Percentiles rank a stretch among this genome's conserved stretches.
Conservation (phyloP, 1,284 basidiomycete species). For the Chondrostereum purpureum region DNA sequence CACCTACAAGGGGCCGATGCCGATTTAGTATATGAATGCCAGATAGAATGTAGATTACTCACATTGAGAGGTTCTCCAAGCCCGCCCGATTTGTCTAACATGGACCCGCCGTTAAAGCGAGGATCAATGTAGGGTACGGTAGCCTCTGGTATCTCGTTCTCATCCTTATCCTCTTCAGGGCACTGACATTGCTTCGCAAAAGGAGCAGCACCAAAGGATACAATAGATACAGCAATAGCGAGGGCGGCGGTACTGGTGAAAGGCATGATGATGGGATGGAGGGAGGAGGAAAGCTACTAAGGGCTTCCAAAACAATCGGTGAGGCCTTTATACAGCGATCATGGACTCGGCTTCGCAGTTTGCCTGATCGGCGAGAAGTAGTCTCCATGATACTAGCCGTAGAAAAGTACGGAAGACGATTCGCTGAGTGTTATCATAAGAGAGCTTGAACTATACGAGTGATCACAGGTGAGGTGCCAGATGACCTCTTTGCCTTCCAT, state of each 20-base stretch:
- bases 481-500: no score
- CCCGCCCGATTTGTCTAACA: constrained; percentile 38
- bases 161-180: no score
- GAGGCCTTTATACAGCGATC: no score
- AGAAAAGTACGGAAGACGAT: no score
- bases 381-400: no score
- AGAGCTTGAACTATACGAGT: no score
- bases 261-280: background rate
- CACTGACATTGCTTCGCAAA: background rate
- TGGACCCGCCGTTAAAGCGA: constrained; percentile 39
- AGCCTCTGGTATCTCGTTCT: no score
- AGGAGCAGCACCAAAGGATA: background rate
- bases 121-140: constrained; percentile 30
- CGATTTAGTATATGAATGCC: constrained; percentile 13
- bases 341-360: no score
- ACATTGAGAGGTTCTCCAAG: constrained; percentile 60
- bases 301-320: background rate
- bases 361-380: no score
- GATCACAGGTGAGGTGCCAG: no score
- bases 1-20: constrained; percentile 28
- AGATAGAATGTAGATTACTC: constrained; percentile 15
- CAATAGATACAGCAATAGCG: background rate
- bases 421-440: no score
- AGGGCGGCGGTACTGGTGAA: background rate
- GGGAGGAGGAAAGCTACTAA: background rate